Percentiles rank a stretch among this genome's conserved stretches.
Conservation (phyloP, 176 grass and related monocot genomes). For the Musa schizocarpa region DNA sequence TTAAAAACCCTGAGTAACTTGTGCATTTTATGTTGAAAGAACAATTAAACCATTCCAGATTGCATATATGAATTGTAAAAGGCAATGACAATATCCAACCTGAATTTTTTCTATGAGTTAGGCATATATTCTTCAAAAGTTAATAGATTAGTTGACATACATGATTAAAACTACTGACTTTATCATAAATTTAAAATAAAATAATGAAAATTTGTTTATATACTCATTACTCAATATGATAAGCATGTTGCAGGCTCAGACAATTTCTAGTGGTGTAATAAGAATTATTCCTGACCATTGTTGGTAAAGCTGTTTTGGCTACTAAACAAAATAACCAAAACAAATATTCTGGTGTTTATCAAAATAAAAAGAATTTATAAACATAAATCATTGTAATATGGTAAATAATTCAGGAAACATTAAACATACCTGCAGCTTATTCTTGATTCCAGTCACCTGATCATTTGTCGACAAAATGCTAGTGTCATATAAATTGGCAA, state of each 20-base stretch:
- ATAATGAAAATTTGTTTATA: not conserved
- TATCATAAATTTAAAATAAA: not conserved
- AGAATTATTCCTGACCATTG: not conserved
- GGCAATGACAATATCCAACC: too few species aligned
- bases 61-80: too few species aligned
- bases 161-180: not conserved
- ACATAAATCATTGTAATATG: not conserved
- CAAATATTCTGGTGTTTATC: not conserved
- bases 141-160: too few species aligned
- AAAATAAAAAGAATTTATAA: not conserved
- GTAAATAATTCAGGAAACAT: not conserved
- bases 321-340: not conserved
- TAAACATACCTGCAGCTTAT: conserved; percentile 33
- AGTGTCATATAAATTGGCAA: conserved; percentile 21
- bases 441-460: conserved; percentile 23
- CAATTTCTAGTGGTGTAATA: not conserved
- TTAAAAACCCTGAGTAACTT: not conserved
- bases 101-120: too few species aligned
- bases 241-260: not conserved
- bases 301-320: not conserved
- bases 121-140: too few species aligned
- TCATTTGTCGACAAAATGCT: conserved; percentile 38
- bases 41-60: too few species aligned
- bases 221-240: not conserved
- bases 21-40: too few species aligned